These are phyloP conservation scores for Mycoemilia scoparia DNA, from an alignment of 192 early-diverging fungal genomes.

Conservation along the genomic window DNA sequence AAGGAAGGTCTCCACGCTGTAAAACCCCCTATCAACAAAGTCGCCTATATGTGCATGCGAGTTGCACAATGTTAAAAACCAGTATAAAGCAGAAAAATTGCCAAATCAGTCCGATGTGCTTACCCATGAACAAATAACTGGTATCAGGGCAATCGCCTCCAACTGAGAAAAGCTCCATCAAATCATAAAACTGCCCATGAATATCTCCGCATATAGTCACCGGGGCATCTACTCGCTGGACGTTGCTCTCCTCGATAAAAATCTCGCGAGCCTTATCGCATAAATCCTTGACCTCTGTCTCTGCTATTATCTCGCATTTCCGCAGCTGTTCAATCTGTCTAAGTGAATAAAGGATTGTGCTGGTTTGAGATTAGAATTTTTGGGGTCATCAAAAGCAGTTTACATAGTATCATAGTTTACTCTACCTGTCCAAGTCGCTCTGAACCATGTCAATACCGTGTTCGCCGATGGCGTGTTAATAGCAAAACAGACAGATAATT, in stretches of 20 bases:
- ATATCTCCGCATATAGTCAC: conserved; percentile 94
- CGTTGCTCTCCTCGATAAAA: conserved; percentile 88
- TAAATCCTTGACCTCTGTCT: conserved; percentile 81
- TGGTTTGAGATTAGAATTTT: too few species aligned
- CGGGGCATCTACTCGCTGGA: conserved; percentile 87
- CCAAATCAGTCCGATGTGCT: conserved; percentile 25
- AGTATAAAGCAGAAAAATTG: not conserved
- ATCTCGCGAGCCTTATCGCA: conserved; percentile 92
- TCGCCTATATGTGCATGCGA: conserved; percentile 34
- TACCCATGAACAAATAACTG: conserved; percentile 97
- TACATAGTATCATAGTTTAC: not conserved
- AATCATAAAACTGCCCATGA: conserved; percentile 94
- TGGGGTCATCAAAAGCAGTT: not conserved
- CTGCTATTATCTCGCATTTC: conserved; percentile 81
- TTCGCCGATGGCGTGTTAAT: too few species aligned
- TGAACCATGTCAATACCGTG: conserved; percentile 29
- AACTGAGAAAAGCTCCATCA: conserved; percentile 82
- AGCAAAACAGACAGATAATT: too few species aligned
- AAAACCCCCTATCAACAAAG: conserved; percentile 91
- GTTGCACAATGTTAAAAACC: not conserved
- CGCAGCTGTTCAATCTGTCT: conserved; percentile 78
- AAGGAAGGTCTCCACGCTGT: conserved; percentile 94
- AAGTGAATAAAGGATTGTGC: too few species aligned
- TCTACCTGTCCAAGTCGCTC: conserved; percentile 24
- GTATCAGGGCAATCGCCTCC: conserved; percentile 93